These are phyloP conservation scores for Mycena leptocephala DNA, from an alignment of 768 basidiomycete genomes.

Conservation along the genomic window DNA sequence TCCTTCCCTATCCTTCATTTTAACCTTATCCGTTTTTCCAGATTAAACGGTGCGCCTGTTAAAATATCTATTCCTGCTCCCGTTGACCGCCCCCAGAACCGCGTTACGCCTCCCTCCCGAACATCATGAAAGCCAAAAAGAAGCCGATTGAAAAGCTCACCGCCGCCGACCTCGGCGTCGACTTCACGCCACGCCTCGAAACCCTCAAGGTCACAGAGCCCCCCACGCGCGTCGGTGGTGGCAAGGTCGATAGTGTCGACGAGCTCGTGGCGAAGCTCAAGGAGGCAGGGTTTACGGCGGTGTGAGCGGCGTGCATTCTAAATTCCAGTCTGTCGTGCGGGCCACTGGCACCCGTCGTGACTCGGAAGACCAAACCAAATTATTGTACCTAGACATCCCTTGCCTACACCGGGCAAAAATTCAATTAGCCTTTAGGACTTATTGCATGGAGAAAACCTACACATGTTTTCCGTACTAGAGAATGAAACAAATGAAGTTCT, in stretches of 20 bases:
- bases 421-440: too few species aligned
- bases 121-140: constrained; percentile 99
- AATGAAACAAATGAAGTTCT: too few species aligned
- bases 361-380: too few species aligned
- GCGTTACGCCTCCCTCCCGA: constrained; percentile 96
- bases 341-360: too few species aligned
- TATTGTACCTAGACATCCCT: background rate
- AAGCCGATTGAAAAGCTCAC: constrained; percentile 92
- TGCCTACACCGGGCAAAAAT: too few species aligned
- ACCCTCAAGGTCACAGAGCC: constrained; percentile 93
- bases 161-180: constrained; percentile 85
- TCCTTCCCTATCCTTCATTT: background rate
- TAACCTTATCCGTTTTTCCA: background rate
- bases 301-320: constrained; percentile 36
- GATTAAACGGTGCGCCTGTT: constrained; percentile 58
- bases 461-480: too few species aligned
- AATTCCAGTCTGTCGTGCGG: too few species aligned
- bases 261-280: constrained; percentile 92
- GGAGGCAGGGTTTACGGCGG: constrained; percentile 80
- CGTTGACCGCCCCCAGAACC: constrained; percentile 72
- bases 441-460: too few species aligned
- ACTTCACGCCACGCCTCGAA: constrained; percentile 88
- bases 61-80: background rate
- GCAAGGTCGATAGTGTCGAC: constrained; percentile 93
- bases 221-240: constrained; percentile 91